Evolutionary conservation across 2,329 filamentous ascomycete species (phyloP).

Genomic region (Ascochyta fabae): DNA sequence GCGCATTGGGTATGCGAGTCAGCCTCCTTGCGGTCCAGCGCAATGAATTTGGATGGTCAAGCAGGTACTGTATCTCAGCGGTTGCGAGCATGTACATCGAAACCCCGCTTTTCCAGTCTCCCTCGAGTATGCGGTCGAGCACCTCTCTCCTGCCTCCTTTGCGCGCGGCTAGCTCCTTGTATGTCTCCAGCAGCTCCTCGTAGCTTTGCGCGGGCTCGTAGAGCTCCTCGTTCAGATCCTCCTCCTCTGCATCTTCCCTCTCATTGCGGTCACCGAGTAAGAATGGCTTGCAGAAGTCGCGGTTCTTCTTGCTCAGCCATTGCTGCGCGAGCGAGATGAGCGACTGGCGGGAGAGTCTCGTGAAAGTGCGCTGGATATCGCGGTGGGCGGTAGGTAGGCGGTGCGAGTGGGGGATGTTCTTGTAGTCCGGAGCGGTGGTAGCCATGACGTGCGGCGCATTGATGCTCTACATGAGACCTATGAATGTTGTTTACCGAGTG

Average conservation of each 20-base stretch:
- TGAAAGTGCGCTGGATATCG: constrained; percentile 70
- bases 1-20: constrained; percentile 39
- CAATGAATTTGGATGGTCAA: constrained; percentile 59
- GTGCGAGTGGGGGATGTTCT: constrained; percentile 73
- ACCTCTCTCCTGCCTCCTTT: constrained; percentile 62
- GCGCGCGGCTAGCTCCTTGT: constrained; percentile 48
- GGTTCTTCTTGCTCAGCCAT: constrained; percentile 76
- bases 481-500: constrained; percentile 27
- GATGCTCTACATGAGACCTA: constrained; percentile 37
- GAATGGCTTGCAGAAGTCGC: constrained; percentile 65
- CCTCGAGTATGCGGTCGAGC: constrained; percentile 62
- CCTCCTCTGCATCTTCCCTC: constrained; percentile 57
- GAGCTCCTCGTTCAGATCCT: constrained; percentile 63
- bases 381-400: constrained; percentile 70
- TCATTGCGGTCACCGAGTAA: constrained; percentile 55
- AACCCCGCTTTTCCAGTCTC: constrained; percentile 63
- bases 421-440: constrained; percentile 73
- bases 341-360: constrained; percentile 72
- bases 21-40: constrained; percentile 63
- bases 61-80: constrained; percentile 60
- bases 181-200: constrained; percentile 66
- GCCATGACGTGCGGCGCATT: constrained; percentile 49
- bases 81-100: constrained; percentile 63
- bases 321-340: constrained; percentile 75
- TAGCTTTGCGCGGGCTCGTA: constrained; percentile 72